Percentiles rank a stretch among this genome's conserved stretches.
phyloP scores from a whole-genome alignment of 129 eudicot species.

The Escallonia rubra region DNA sequence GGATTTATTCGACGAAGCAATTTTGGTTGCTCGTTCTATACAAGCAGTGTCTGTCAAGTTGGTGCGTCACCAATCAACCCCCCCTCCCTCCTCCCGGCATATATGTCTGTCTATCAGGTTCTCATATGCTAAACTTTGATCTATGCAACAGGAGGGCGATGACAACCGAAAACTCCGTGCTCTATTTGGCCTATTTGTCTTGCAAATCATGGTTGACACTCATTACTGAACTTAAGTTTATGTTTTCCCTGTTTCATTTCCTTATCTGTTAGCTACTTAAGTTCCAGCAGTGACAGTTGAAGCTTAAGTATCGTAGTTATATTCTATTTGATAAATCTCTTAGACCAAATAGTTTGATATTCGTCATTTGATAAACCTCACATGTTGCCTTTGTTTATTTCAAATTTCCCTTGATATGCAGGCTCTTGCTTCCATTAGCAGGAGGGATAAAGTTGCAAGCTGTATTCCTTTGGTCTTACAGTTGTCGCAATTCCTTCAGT shows the following conservation, averaged over 20 bases:
- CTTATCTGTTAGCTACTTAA: constrained; percentile 6
- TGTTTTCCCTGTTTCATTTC: background rate
- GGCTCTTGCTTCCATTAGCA: constrained; percentile 64
- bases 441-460: constrained; percentile 40
- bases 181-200: constrained; percentile 63
- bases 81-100: background rate
- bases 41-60: constrained; percentile 39
- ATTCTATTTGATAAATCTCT: no score
- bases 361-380: no score
- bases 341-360: no score
- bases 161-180: constrained; percentile 48
- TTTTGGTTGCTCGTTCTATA: constrained; percentile 57
- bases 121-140: constrained; percentile 14
- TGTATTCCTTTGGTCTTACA: constrained; percentile 45
- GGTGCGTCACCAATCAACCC: constrained; percentile 37
- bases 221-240: background rate
- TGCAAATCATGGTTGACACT: constrained; percentile 73
- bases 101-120: constrained; percentile 14
- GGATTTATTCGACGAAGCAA: constrained; percentile 49
- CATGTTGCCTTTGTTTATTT: background rate
- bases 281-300: background rate
- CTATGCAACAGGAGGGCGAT: constrained; percentile 48
- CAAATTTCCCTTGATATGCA: constrained; percentile 27
- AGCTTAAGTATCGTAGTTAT: no score
- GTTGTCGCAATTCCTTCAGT: constrained; percentile 44